Evolutionary conservation across 2,329 filamentous ascomycete genomes (phyloP).

Genomic region (Fusarium sublunatum): DNA sequence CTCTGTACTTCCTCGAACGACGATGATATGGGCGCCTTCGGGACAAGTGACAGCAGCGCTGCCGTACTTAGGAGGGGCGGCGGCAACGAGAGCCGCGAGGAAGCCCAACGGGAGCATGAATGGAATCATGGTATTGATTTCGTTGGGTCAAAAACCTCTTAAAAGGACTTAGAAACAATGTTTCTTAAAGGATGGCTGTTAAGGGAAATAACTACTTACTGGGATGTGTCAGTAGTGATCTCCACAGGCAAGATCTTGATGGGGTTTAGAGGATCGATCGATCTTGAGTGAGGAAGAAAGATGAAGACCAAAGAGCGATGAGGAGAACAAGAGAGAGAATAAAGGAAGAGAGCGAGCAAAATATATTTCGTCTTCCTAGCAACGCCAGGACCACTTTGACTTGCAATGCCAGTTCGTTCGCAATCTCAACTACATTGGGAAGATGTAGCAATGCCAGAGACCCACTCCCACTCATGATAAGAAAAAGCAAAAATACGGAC

Average conservation of each 20-base stretch:
- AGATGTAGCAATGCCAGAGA: slow-evolving; percentile 15
- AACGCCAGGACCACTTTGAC: background rate
- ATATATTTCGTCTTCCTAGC: slow-evolving; percentile 18
- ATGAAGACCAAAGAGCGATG: background rate
- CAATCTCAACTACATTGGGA: slow-evolving; percentile 5
- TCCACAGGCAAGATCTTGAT: too few species aligned
- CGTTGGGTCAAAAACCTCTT: background rate
- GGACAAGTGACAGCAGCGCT: slow-evolving; percentile 7
- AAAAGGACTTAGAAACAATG: background rate
- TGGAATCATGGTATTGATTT: slow-evolving; percentile 14
- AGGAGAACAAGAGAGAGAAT: background rate
- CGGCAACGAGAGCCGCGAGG: slow-evolving; percentile 10
- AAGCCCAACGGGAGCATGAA: slow-evolving; percentile 12
- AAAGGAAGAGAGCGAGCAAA: background rate
- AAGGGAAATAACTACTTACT: background rate
- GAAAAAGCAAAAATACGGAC: slow-evolving; percentile 26
- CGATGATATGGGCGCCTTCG: slow-evolving; percentile 36
- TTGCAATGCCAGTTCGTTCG: background rate
- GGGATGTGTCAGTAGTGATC: background rate
- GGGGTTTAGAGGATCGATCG: too few species aligned
- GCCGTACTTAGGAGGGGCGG: background rate
- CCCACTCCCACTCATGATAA: slow-evolving; percentile 3
- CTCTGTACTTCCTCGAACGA: slow-evolving; percentile 37
- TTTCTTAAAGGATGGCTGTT: background rate
- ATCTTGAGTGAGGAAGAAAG: background rate